These are phyloP conservation scores for Urtica urens DNA, from an alignment of 306 rosid species.

Conservation along the genomic window DNA sequence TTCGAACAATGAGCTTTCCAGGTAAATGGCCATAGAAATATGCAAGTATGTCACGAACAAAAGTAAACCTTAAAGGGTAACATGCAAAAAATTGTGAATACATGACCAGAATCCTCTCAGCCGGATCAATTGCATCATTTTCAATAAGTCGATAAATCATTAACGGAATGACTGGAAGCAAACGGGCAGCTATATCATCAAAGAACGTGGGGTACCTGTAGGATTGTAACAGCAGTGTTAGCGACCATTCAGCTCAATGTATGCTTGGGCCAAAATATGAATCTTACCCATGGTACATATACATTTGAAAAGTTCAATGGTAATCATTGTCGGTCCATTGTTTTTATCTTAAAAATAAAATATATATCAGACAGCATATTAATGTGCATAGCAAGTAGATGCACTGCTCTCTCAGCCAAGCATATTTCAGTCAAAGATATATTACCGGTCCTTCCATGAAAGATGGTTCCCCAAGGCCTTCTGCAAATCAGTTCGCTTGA, in stretches of 20 bases:
- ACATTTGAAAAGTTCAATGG: background rate
- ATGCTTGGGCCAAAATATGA: background rate
- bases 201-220: conserved; percentile 84
- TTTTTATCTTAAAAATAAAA: too few relatives aligned
- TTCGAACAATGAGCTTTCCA: conserved; percentile 70
- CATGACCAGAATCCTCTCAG: conserved; percentile 57
- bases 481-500: conserved; percentile 70
- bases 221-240: conserved; percentile 14
- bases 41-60: conserved; percentile 95
- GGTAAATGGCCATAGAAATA: conserved; percentile 93
- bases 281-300: background rate
- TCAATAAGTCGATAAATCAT: conserved; percentile 84
- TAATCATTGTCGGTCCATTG: background rate
- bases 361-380: too few relatives aligned
- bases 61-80: conserved; percentile 84
- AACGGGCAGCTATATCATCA: conserved; percentile 88
- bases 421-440: conserved; percentile 3
- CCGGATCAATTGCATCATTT: conserved; percentile 80
- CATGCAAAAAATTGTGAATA: conserved; percentile 59
- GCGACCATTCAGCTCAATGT: conserved; percentile 12
- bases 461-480: conserved; percentile 96
- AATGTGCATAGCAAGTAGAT: too few relatives aligned
- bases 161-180: conserved; percentile 90
- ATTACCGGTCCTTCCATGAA: conserved; percentile 87
- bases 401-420: background rate